Conservation (phyloP, 768 basidiomycete species). For the Russula ochroleuca region DNA sequence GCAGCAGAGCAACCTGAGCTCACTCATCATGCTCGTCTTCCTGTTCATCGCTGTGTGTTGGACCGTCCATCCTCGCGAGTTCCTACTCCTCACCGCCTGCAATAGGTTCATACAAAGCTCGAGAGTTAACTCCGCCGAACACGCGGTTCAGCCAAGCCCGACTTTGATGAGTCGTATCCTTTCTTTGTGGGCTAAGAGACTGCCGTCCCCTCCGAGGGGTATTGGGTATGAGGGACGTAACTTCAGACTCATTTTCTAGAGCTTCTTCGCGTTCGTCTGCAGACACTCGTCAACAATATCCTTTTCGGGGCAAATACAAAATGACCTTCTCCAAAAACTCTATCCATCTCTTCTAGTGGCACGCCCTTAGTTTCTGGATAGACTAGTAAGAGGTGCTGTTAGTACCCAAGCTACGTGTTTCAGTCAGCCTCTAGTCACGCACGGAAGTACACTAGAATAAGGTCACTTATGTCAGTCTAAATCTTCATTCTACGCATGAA, state of each 20-base stretch:
- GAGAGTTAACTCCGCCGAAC: constrained; percentile 40
- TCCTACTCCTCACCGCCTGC: constrained; percentile 50
- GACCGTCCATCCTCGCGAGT: constrained; percentile 49
- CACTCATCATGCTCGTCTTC: constrained; percentile 28
- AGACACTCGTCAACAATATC: not conserved
- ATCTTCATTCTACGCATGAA: constrained; percentile 1
- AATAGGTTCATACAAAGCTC: constrained; percentile 47
- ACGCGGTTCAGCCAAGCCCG: constrained; percentile 51
- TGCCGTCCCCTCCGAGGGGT: constrained; percentile 38
- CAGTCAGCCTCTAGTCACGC: constrained; percentile 2
- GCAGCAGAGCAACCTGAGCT: constrained; percentile 4
- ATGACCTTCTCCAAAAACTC: constrained; percentile 80
- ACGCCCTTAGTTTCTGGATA: constrained; percentile 87
- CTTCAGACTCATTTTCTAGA: constrained; percentile 62
- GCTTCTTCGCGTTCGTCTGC: constrained; percentile 51
- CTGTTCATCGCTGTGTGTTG: constrained; percentile 32
- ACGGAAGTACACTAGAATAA: constrained; percentile 66
- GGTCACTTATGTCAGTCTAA: constrained; percentile 14
- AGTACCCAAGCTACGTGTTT: not conserved
- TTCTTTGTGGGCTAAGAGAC: constrained; percentile 34
- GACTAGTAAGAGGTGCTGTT: constrained; percentile 40
- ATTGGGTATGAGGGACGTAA: constrained; percentile 50
- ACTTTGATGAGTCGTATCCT: constrained; percentile 29
- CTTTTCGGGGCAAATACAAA: not conserved
- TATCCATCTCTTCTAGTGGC: constrained; percentile 88